These are phyloP conservation scores for Maudiozyma bulderi DNA, from an alignment of 805 yeast genomes.

Conservation along the genomic window DNA sequence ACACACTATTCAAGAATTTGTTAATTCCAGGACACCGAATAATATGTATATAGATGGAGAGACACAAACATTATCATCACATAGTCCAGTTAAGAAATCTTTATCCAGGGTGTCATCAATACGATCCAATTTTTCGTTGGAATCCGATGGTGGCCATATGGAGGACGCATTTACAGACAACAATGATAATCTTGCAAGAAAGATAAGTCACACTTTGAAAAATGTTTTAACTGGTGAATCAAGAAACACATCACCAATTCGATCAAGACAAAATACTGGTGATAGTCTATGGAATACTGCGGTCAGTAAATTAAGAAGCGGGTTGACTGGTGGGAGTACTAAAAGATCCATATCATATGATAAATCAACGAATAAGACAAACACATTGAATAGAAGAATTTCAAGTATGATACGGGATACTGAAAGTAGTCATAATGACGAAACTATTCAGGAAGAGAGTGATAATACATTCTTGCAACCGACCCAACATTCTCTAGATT, in stretches of 20 bases:
- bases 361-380: neutral
- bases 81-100: constrained; percentile 1
- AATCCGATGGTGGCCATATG: constrained; percentile 4
- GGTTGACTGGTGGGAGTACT: constrained; percentile 7
- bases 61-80: constrained; percentile 12
- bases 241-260: constrained; percentile 13
- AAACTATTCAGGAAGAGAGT: neutral
- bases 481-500: too few species aligned
- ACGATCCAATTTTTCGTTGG: neutral
- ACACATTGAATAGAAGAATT: neutral
- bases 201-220: constrained; percentile 12
- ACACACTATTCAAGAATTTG: neutral
- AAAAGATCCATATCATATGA: constrained; percentile 6
- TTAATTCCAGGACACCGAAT: neutral
- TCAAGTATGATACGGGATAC: neutral
- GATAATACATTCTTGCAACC: neutral
- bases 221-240: constrained; percentile 16
- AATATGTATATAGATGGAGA: constrained; percentile 11
- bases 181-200: constrained; percentile 9
- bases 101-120: neutral
- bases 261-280: constrained; percentile 21
- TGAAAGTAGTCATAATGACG: neutral
- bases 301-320: constrained; percentile 11
- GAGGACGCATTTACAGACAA: constrained; percentile 13
- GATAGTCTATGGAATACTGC: constrained; percentile 15